A percentile compares a stretch with the other conserved stretches of the same genome.
Conservation (phyloP, 164 flowering plant species). For the Nelumbo lutea region DNA sequence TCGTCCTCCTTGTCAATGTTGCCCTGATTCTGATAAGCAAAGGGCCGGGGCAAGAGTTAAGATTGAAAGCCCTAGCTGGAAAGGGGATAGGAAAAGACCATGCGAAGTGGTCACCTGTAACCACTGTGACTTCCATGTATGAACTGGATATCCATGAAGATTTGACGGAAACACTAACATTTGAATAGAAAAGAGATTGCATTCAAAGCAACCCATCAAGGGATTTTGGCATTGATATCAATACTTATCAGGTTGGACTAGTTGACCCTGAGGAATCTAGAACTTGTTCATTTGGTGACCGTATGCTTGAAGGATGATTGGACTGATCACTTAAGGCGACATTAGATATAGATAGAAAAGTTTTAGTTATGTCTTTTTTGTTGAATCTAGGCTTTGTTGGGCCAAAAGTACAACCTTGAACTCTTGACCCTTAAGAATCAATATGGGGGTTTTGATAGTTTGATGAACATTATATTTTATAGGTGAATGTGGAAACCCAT, state of each 20-base stretch:
- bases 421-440: too few species aligned
- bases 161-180: slow-evolving; percentile 70
- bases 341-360: too few species aligned
- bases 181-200: slow-evolving; percentile 69
- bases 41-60: slow-evolving; percentile 85
- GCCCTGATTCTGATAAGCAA: slow-evolving; percentile 30
- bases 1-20: slow-evolving; percentile 75
- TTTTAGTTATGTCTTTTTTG: too few species aligned
- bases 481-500: too few species aligned
- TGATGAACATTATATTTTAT: too few species aligned
- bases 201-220: slow-evolving; percentile 91
- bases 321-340: not conserved
- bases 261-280: slow-evolving; percentile 87
- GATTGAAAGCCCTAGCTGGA: slow-evolving; percentile 88
- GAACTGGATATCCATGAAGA: slow-evolving; percentile 91
- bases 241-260: slow-evolving; percentile 68
- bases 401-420: too few species aligned
- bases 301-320: slow-evolving; percentile 74
- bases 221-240: slow-evolving; percentile 78
- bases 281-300: slow-evolving; percentile 83
- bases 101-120: slow-evolving; percentile 98
- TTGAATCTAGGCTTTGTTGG: too few species aligned
- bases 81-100: slow-evolving; percentile 97
- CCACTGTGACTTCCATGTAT: slow-evolving; percentile 96
- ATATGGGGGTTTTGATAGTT: too few species aligned